phyloP scores from a whole-genome alignment of 345 rosid species.

The Crucihimalaya himalaica region DNA sequence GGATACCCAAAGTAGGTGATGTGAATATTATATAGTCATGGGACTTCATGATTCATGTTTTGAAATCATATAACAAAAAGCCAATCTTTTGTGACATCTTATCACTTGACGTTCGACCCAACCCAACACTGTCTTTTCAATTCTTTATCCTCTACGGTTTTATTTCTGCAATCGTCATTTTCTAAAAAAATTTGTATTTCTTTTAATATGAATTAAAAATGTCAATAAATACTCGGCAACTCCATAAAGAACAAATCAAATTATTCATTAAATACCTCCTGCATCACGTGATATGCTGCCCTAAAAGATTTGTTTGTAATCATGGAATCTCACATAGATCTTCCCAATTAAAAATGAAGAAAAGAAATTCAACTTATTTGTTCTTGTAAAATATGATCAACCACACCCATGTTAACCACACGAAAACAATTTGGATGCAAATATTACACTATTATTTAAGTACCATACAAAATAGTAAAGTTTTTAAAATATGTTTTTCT shows the following conservation, averaged over 20 bases:
- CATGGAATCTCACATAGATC: slow-evolving; percentile 21
- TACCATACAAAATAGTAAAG: not conserved
- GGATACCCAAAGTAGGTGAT: slow-evolving; percentile 16
- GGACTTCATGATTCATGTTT: slow-evolving; percentile 40
- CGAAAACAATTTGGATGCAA: not conserved
- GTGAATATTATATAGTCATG: slow-evolving; percentile 31
- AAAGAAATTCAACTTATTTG: not conserved
- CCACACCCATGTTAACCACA: not conserved
- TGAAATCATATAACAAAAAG: slow-evolving; percentile 36
- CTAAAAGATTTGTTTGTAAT: slow-evolving; percentile 26
- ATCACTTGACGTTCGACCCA: slow-evolving; percentile 42
- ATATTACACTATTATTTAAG: not conserved
- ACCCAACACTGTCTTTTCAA: slow-evolving; percentile 39
- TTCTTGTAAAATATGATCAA: not conserved
- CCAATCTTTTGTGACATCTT: slow-evolving; percentile 39
- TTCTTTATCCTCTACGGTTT: slow-evolving; percentile 11
- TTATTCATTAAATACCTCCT: slow-evolving; percentile 10
- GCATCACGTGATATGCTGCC: slow-evolving; percentile 33
- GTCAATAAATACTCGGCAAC: slow-evolving; percentile 21
- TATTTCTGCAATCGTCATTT: not conserved
- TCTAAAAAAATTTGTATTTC: not conserved
- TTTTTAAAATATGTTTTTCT: not conserved
- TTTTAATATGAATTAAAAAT: not conserved
- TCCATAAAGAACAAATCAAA: slow-evolving; percentile 19
- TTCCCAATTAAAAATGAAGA: not conserved